These are phyloP conservation scores for Stachybotrys echinatus DNA, from an alignment of 2,329 filamentous ascomycete genomes.

Conservation along the genomic window DNA sequence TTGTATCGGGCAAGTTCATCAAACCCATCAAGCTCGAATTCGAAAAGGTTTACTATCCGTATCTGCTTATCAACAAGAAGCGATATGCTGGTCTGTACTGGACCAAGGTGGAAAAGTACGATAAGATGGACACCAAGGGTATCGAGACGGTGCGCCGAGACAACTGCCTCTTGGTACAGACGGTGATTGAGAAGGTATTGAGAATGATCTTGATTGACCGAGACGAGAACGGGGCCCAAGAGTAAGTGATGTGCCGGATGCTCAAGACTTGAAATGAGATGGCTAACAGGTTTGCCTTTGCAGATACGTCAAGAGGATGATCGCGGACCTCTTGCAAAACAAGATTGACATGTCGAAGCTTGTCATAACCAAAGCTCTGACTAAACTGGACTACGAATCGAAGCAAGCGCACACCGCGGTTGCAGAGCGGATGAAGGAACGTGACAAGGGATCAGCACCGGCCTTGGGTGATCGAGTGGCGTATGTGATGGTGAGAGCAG, in stretches of 20 bases:
- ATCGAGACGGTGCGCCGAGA: constrained; percentile 97
- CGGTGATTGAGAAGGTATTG: constrained; percentile 93
- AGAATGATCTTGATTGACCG: constrained; percentile 93
- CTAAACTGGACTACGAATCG: constrained; percentile 81
- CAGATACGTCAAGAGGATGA: constrained; percentile 94
- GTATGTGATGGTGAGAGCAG: constrained; percentile 95
- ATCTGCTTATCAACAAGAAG: constrained; percentile 99
- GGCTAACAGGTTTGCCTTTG: constrained; percentile 29
- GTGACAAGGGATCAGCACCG: constrained; percentile 89
- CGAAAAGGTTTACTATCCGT: constrained; percentile 98
- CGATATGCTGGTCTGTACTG: constrained; percentile 97
- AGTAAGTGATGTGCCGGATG: constrained; percentile 53
- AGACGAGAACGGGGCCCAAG: constrained; percentile 85
- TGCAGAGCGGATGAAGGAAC: constrained; percentile 93
- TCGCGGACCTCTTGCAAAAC: constrained; percentile 92
- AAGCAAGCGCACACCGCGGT: constrained; percentile 97
- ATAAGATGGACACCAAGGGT: constrained; percentile 99
- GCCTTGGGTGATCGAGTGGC: constrained; percentile 92
- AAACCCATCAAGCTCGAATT: constrained; percentile 99
- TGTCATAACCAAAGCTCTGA: constrained; percentile 95
- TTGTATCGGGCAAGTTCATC: constrained; percentile 85
- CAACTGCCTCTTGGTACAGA: constrained; percentile 93
- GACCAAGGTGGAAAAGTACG: constrained; percentile 90
- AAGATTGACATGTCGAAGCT: constrained; percentile 99
- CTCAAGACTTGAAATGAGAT: neutral